phyloP scores from a whole-genome alignment of 495 filamentous ascomycete genomes.

The Penicillium cinerascens region DNA sequence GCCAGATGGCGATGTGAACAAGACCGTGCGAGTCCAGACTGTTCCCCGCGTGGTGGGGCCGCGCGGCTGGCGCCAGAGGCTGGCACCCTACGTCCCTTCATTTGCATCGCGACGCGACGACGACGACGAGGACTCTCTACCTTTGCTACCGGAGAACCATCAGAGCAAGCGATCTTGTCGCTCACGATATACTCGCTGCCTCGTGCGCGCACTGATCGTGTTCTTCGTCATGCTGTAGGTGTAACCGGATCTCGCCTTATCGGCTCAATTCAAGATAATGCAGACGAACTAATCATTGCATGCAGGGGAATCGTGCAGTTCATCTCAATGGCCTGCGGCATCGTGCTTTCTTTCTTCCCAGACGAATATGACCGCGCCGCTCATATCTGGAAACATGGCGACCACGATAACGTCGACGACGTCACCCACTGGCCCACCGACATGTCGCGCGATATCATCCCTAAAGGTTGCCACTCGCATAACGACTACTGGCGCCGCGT shows the following conservation, averaged over 20 bases:
- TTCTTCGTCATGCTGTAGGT: slow-evolving; percentile 44
- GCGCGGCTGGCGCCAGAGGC: slow-evolving; percentile 13
- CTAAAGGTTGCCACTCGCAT: slow-evolving; percentile 70
- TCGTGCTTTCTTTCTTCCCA: slow-evolving; percentile 53
- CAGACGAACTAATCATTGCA: background rate
- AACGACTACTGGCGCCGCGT: slow-evolving; percentile 86
- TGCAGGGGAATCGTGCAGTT: slow-evolving; percentile 46
- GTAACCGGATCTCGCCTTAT: background rate
- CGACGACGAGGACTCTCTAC: slow-evolving; percentile 14
- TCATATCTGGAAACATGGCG: slow-evolving; percentile 46
- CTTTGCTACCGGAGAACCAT: slow-evolving; percentile 18
- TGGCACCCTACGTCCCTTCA: slow-evolving; percentile 14
- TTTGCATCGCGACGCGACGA: slow-evolving; percentile 9
- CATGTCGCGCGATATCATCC: slow-evolving; percentile 66
- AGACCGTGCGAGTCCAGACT: background rate
- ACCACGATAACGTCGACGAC: slow-evolving; percentile 35
- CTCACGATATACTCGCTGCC: slow-evolving; percentile 16
- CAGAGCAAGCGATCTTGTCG: slow-evolving; percentile 3
- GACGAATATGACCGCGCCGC: slow-evolving; percentile 50
- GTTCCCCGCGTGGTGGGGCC: slow-evolving; percentile 16
- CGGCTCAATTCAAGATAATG: background rate
- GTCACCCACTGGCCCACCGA: slow-evolving; percentile 69
- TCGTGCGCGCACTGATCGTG: slow-evolving; percentile 15
- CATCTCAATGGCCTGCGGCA: slow-evolving; percentile 47
- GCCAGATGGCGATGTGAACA: slow-evolving; percentile 5